These are phyloP conservation scores for Ceratobasidium sp. DNA, from an alignment of 1,284 basidiomycete species.

Conservation along the genomic window DNA sequence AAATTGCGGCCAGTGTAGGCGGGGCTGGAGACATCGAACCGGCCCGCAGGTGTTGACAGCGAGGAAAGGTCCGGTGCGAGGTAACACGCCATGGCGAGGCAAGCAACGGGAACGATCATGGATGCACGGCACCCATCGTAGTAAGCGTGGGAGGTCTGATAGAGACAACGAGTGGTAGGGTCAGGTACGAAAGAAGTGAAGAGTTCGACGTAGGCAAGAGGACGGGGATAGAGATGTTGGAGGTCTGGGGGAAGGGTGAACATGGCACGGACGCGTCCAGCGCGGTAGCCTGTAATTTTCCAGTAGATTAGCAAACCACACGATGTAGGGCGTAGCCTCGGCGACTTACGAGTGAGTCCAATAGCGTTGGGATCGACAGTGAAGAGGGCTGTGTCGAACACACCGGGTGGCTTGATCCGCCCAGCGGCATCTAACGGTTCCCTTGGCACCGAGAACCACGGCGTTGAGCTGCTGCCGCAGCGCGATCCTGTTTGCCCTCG, in stretches of 20 bases:
- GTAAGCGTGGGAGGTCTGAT: neutral
- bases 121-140: neutral
- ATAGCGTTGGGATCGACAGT: neutral
- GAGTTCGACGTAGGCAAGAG: slow-evolving; percentile 8
- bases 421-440: too few relatives aligned
- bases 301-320: neutral
- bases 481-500: slow-evolving; percentile 9
- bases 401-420: too few relatives aligned
- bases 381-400: slow-evolving; percentile 10
- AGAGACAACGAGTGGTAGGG: neutral
- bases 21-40: too few relatives aligned
- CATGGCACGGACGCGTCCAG: slow-evolving; percentile 7
- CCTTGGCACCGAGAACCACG: too few relatives aligned
- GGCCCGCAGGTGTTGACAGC: too few relatives aligned
- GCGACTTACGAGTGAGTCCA: neutral
- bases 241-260: too few relatives aligned
- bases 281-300: neutral
- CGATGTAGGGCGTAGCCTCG: too few relatives aligned
- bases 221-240: neutral
- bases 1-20: too few relatives aligned
- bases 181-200: slow-evolving; percentile 5
- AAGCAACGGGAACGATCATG: neutral
- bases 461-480: slow-evolving; percentile 13
- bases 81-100: neutral
- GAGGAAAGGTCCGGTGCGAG: neutral